Conservation (phyloP, 768 basidiomycete genomes). For the Rhizopogon salebrosus region DNA sequence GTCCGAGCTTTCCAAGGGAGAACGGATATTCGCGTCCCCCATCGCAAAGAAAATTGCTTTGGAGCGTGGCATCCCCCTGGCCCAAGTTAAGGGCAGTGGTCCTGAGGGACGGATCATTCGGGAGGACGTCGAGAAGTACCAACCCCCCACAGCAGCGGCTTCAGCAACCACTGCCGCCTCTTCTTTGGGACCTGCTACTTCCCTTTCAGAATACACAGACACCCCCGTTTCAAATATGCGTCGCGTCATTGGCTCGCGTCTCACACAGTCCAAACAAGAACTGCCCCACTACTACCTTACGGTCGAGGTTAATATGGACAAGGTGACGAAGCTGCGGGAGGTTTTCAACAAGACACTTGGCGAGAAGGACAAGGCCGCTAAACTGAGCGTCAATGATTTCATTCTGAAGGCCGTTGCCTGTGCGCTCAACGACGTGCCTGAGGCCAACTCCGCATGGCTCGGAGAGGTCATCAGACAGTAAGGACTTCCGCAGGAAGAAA, state of each 20-base stretch:
- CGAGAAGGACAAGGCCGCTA: constrained; percentile 85
- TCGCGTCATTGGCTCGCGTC: constrained; percentile 83
- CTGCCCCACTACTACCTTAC: constrained; percentile 98
- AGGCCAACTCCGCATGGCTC: constrained; percentile 97
- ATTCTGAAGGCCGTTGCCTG: constrained; percentile 92
- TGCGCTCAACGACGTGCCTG: constrained; percentile 91
- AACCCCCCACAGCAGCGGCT: constrained; percentile 43
- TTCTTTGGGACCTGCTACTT: constrained; percentile 43
- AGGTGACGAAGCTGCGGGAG: constrained; percentile 87
- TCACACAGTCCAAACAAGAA: constrained; percentile 90
- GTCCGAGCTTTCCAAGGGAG: constrained; percentile 55
- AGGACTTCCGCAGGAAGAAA: constrained; percentile 25
- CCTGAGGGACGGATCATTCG: constrained; percentile 93
- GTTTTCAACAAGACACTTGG: constrained; percentile 89
- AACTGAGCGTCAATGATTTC: constrained; percentile 98
- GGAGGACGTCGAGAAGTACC: constrained; percentile 91
- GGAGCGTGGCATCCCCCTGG: constrained; percentile 87
- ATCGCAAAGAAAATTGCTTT: constrained; percentile 96
- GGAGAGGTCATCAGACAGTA: constrained; percentile 94
- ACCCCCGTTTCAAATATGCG: constrained; percentile 93
- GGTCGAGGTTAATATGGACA: constrained; percentile 94
- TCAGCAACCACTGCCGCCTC: constrained; percentile 37
- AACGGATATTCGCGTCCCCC: constrained; percentile 91
- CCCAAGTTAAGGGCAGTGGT: constrained; percentile 88
- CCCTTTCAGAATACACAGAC: constrained; percentile 76